Conservation (phyloP, 163 green algal genomes). For the Scenedesmus sp. region DNA sequence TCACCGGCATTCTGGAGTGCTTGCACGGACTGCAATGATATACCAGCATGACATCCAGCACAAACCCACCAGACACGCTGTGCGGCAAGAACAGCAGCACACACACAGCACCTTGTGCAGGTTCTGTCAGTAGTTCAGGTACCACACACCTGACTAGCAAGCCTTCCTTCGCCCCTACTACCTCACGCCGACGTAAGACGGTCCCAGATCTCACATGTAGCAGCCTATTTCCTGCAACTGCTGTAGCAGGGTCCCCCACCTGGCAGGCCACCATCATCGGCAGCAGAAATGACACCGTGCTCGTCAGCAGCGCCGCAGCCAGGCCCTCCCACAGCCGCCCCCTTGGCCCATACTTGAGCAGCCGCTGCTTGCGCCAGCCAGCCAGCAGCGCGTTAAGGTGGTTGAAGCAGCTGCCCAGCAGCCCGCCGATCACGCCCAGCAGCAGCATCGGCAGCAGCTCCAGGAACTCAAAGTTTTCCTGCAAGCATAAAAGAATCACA, state of each 20-base stretch:
- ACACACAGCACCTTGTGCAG: too few species aligned
- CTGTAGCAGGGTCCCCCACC: conserved; percentile 17
- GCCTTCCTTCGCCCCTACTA: too few species aligned
- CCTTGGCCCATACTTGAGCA: conserved; percentile 39
- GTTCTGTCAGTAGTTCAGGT: too few species aligned
- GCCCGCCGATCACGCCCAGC: conserved; percentile 83
- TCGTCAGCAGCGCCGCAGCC: conserved; percentile 70
- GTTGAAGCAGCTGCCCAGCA: conserved; percentile 85
- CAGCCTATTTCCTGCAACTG: neutral
- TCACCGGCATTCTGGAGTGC: too few species aligned
- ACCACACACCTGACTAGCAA: too few species aligned
- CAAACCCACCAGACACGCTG: too few species aligned
- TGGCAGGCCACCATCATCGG: conserved; percentile 69
- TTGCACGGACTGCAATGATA: too few species aligned
- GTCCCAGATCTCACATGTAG: neutral
- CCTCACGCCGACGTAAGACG: too few species aligned
- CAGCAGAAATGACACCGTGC: conserved; percentile 72
- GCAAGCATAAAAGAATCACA: neutral
- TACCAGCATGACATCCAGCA: too few species aligned
- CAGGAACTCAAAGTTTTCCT: conserved; percentile 73
- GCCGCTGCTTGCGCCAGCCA: conserved; percentile 56
- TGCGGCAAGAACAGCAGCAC: too few species aligned
- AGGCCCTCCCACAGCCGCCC: conserved; percentile 71
- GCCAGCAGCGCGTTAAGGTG: conserved; percentile 67
- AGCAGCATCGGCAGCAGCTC: conserved; percentile 87